Base-by-base conservation (phyloP, 148 eudicot species). In the Cornus controversa region DNA sequence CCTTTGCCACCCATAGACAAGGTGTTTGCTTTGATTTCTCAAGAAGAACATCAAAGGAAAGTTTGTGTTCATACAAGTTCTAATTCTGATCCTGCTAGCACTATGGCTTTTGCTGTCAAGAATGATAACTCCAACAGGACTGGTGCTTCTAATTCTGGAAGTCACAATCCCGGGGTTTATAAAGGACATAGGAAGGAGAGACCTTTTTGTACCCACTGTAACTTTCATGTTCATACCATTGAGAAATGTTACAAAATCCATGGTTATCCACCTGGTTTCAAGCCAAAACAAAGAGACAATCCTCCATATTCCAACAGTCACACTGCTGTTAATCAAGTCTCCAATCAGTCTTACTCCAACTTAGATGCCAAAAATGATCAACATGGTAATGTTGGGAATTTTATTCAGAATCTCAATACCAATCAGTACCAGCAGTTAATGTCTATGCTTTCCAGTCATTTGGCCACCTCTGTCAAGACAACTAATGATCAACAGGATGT, bases 141-240 rank as follows among this genome's bases (percentile, higher is more conserved):
- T 63, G 25, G 26, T 22, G 6, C 3, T 15, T n/a, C n/a, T n/a
- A n/a, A n/a, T n/a, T n/a, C n/a, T n/a, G n/a, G n/a, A n/a, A n/a
- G n/a, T n/a, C n/a, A n/a, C n/a, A n/a, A n/a, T n/a, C n/a, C n/a
- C n/a, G n/a, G n/a, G n/a, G n/a, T n/a, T n/a, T n/a, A n/a, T n/a
- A n/a, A n/a, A n/a, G n/a, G n/a, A n/a, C n/a, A n/a, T n/a, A 67
- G 28, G 70, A 67, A 67, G 40, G 70, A 67, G 16, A 6, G 40
- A 10, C 70, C 70, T 5, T 67, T 67, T 67, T 67, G 40, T 34
- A 67, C 40, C 10, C n/a, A 34, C 40, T 67, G 42, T 18, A 4
- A 14, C 8, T 67, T 10, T 18, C 16, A 67, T 4, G 70, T 34
- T 4, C 42, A 27, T 34, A 67, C 36, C 6, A 6, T 28, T 2